Conservation (phyloP, 2,329 filamentous ascomycete genomes). For the Ceratocystis alfenasii region DNA sequence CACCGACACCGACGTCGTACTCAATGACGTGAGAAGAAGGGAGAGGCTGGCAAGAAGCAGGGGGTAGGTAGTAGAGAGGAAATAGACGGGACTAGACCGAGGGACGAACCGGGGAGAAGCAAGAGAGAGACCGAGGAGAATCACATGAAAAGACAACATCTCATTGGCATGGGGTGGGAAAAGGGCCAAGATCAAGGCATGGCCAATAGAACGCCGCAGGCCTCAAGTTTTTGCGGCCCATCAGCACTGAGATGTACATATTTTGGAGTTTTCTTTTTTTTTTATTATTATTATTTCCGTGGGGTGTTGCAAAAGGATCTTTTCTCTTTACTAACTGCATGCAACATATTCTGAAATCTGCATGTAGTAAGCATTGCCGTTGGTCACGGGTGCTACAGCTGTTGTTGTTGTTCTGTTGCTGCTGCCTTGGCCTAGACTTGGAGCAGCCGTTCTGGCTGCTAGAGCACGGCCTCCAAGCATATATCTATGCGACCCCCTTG, state of each 20-base stretch:
- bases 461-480: too few relatives aligned
- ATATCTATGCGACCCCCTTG: too few relatives aligned
- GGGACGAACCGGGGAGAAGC: background rate
- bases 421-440: too few relatives aligned
- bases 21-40: constrained; percentile 13
- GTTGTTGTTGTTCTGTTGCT: too few relatives aligned
- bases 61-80: background rate
- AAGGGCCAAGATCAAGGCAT: background rate
- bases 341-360: too few relatives aligned
- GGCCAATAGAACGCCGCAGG: background rate
- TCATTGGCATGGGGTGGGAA: background rate
- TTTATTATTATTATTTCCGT: background rate
- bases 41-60: background rate
- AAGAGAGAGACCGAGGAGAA: background rate
- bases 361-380: too few relatives aligned
- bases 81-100: background rate
- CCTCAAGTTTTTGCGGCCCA: background rate
- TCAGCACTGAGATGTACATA: constrained; percentile 7
- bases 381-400: too few relatives aligned
- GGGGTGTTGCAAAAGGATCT: background rate
- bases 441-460: too few relatives aligned
- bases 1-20: constrained; percentile 20
- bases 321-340: background rate
- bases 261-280: constrained; percentile 8
- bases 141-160: constrained; percentile 3